Evolutionary conservation across 345 rosid genomes (phyloP), one percentile per base, ranked within the genome.

Genomic region (Hirschfeldia incana): DNA sequence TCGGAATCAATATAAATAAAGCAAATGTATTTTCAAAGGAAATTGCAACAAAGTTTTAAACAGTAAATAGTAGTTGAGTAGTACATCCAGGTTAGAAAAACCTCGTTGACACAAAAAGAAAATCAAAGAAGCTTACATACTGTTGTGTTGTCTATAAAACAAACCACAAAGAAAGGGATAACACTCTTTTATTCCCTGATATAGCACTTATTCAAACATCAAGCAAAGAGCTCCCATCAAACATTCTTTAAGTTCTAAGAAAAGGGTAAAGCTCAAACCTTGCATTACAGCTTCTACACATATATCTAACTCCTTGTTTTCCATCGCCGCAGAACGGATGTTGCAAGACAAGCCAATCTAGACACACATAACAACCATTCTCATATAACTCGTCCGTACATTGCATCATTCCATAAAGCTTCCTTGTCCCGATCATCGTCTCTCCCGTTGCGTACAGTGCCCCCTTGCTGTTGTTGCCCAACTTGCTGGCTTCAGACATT

Each of bases 231-330:
- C 26, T 53, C 4, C 27, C 27, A 53, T 15, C 60, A n/a, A 53
- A 53, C 60, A 53, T 27, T 53, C 8, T 53, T 29, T 53, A 53
- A 53, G 26, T 16, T 53, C 60, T 53, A 53, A 53, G 60, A 16
- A 53, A 53, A 53, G 60, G 60, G 60, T 53, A 53, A 53, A 53
- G 3, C 60, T 53, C 60, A 53, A 53, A 53, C 60, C 60, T 53
- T 53, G 27, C 27, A 53, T 53, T 53, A 53, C 60, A 53, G 27
- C 60, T 53, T 53, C 60, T 53, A 53, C 60, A 6, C 60, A 53
- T 16, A 53, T 6, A 15, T 53, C 60, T 16, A 15, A 16, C 27
- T 53, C 60, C 60, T 16, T 53, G 21, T 51, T 51, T 51, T 51
- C 16, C 17, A 13, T 5, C 8, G 57, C 57, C 57, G 17, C 57